Base-by-base conservation (phyloP, 257 asterid species). In the Linaria vulgaris region DNA sequence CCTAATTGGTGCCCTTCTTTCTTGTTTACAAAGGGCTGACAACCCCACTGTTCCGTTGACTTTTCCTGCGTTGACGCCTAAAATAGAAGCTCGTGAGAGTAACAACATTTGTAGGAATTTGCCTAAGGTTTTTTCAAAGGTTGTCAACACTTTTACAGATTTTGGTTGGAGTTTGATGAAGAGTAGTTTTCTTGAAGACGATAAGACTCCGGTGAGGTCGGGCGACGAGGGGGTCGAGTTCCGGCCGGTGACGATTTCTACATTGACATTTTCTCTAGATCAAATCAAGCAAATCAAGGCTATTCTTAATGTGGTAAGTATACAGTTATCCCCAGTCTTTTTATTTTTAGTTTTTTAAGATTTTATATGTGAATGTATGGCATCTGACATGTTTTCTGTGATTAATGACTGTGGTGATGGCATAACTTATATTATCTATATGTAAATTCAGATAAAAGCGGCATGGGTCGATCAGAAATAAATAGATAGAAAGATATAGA, bases 1-100 rank as follows among this genome's bases (percentile, higher is more conserved):
- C 11, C 31, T 78, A 6, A 74, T 73, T 74, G 82, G 82, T 14
- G 79, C 77, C 15, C 74, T 78, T 56, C 74, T 78, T 30, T 78
- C 82, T 13, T 74, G 77, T 56, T 48, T 73, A 34, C 72, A 73
- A 39, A 54, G 82, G 25, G 69, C 48, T 0, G 79, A 78, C 21
- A 20, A 78, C 49, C 79, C 82, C 61, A 25, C 67, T 12, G 68
- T 77, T 13, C 74, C 82, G 9, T 12, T 69, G 1, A 69, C 79
- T 14, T 78, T 78, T 50, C 79, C 82, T 10, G 15, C 71, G 27
- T 58, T 62, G 45, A 56, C 20, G 6, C 38, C 64, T 3, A 47
- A 46, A 3, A 15, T 7, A 49, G 59, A n/a, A 1, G 1, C 17
- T 16, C n/a, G 51, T 19, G 39, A 34, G 10, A 34, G 15, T 8